Percentiles rank a stretch among this genome's conserved stretches.
Evolutionary conservation across 73 alveolate genomes (phyloP).

Genomic region (Breviolum minutum): DNA sequence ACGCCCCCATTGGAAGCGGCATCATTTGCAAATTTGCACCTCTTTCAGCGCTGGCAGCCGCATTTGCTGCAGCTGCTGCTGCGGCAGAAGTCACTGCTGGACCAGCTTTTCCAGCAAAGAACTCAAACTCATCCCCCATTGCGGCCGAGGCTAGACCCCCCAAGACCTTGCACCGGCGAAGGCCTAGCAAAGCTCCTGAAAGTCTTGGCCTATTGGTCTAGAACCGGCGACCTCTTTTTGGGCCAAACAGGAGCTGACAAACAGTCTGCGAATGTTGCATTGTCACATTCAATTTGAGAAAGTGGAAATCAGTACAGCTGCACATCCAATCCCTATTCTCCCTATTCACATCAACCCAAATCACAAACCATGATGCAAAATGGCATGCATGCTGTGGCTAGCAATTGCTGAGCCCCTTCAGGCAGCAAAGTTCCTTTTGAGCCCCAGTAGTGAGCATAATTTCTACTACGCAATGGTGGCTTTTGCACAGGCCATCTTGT

Average conservation of each 20-base stretch:
- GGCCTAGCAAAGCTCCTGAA: background rate
- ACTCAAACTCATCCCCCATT: slow-evolving; percentile 76
- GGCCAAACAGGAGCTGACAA: slow-evolving; percentile 1
- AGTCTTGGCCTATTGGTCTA: background rate
- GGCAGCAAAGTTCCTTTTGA: too few relatives aligned
- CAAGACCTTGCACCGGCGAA: slow-evolving; percentile 4
- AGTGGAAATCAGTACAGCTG: too few relatives aligned
- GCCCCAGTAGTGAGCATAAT: too few relatives aligned
- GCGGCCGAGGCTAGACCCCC: background rate
- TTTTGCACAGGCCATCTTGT: too few relatives aligned
- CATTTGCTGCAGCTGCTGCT: slow-evolving; percentile 74
- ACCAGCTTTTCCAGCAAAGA: slow-evolving; percentile 62
- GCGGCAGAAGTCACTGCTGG: slow-evolving; percentile 69
- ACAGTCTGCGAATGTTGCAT: background rate
- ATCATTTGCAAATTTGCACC: slow-evolving; percentile 16
- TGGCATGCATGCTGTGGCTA: too few relatives aligned
- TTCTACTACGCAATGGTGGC: too few relatives aligned
- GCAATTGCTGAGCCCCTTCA: too few relatives aligned
- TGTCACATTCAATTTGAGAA: too few relatives aligned
- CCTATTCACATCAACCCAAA: too few relatives aligned
- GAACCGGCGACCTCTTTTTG: slow-evolving; percentile 22
- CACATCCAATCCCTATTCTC: too few relatives aligned
- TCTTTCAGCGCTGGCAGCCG: slow-evolving; percentile 11
- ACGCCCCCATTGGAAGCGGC: background rate
- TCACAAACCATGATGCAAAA: too few relatives aligned